These are phyloP conservation scores for Panaeolus cyanescens DNA, from an alignment of 768 basidiomycete genomes.

Conservation along the genomic window DNA sequence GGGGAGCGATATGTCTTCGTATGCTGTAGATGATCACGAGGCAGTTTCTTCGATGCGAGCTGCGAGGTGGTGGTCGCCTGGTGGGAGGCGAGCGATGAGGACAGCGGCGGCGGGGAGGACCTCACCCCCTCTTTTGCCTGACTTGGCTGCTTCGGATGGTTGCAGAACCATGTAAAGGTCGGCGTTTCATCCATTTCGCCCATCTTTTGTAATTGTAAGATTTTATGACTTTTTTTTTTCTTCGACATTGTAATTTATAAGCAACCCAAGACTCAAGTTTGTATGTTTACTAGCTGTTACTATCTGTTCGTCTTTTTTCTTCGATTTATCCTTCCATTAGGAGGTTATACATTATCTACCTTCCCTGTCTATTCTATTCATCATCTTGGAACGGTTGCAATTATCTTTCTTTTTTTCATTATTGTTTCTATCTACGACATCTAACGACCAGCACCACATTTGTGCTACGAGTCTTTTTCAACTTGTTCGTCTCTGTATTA, in stretches of 20 bases:
- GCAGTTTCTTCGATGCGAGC: slow-evolving; percentile 22
- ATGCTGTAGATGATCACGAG: slow-evolving; percentile 30
- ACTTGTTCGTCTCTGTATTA: background rate
- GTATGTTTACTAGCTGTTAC: no score
- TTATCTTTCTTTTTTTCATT: background rate
- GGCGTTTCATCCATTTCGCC: background rate
- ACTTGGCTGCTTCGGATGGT: slow-evolving; percentile 51
- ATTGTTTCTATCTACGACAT: background rate
- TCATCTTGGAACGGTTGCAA: background rate
- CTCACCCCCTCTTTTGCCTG: slow-evolving; percentile 49
- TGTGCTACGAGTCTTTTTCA: background rate
- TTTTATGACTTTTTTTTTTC: background rate
- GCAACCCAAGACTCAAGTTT: no score
- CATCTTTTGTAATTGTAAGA: background rate
- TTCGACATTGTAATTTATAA: no score
- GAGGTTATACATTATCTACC: background rate
- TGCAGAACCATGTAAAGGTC: slow-evolving; percentile 67
- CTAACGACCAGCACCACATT: background rate
- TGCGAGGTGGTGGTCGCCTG: slow-evolving; percentile 59
- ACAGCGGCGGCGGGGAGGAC: slow-evolving; percentile 40
- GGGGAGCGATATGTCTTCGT: slow-evolving; percentile 36
- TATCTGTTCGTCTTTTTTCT: no score
- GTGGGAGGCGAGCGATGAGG: slow-evolving; percentile 39
- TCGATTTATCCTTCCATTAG: no score
- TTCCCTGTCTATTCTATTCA: background rate